Evolutionary conservation across 2,329 filamentous ascomycete genomes (phyloP).

Genomic region (Aspergillus thermomutatus): DNA sequence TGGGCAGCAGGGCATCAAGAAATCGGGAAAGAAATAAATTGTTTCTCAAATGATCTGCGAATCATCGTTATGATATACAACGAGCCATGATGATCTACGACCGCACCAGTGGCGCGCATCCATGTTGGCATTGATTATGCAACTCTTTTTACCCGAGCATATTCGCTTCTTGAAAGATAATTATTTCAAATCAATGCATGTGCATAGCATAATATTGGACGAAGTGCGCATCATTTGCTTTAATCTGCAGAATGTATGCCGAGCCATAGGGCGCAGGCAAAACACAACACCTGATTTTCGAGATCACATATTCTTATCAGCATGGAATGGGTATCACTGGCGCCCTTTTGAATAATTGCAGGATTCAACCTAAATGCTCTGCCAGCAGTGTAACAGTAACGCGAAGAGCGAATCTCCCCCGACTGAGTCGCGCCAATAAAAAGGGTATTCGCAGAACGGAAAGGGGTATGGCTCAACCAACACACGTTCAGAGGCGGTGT

Average conservation of each 20-base stretch:
- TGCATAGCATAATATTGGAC: not conserved
- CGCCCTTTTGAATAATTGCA: not conserved
- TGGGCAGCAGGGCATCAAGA: slow-evolving; percentile 89
- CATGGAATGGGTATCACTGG: slow-evolving; percentile 3
- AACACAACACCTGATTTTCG: not conserved
- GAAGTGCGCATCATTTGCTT: not conserved
- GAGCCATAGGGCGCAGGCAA: not conserved
- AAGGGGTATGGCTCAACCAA: slow-evolving; percentile 5
- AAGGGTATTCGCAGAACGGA: slow-evolving; percentile 2
- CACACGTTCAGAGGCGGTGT: not conserved
- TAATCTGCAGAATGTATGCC: not conserved
- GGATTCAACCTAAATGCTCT: not conserved
- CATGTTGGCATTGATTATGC: slow-evolving; percentile 12
- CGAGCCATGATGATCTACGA: slow-evolving; percentile 22
- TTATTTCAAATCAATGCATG: not conserved
- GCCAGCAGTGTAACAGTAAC: not conserved
- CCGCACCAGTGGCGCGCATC: slow-evolving; percentile 11
- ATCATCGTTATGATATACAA: slow-evolving; percentile 17
- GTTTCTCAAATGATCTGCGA: slow-evolving; percentile 2
- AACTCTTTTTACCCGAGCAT: slow-evolving; percentile 11
- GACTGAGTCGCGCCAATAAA: not conserved
- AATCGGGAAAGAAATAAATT: slow-evolving; percentile 89
- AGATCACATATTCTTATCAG: not conserved
- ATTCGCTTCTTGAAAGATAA: slow-evolving; percentile 10
- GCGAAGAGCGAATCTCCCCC: not conserved